Evolutionary conservation across 1,284 basidiomycete species (phyloP), one percentile per base, ranked within the genome.

Genomic region (Nidula niveotomentosa): DNA sequence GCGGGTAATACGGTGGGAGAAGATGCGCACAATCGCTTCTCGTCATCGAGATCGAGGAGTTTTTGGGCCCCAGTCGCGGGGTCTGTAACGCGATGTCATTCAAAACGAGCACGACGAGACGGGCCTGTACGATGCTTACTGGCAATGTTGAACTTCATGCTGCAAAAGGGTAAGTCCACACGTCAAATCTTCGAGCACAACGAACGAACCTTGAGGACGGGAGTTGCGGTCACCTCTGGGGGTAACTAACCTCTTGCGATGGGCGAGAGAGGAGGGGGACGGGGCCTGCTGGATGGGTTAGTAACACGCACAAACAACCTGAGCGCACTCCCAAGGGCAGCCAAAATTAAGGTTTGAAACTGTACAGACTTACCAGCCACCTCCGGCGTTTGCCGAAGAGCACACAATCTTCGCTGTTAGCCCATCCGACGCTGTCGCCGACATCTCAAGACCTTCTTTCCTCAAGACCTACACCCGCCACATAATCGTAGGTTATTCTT

Each of bases 41-140:
- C 94, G 75, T 97, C 93, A 69, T 98, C 94, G 74, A 96, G 75
- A 74, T 96, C 94, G 81, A 97, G 79, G 70, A 89, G 86, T 85
- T 98, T 99, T 90, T 98, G 96, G 69, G 91, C 90, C 76, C 95
- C 96, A 62, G 96, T 98, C 66, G 94, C 93, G 75, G 91, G 91
- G 83, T 94, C 89, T 91, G 67, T 49, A 41, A 9, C 9, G 12
- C 23, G 23, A 23, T 23, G 23, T 23, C 23, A 23, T 23, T 23
- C 5, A 23, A 23, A 23, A 23, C 23, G 23, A 23, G 23, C 5
- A 23, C 23, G 23, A 23, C 23, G 23, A 23, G 23, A 23, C 23
- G 23, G 23, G 23, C 23, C 23, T 53, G 44, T 39, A 49, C 18
- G 47, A 58, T 58, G 79, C 87, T 78, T 73, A 93, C 93, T 96